These are phyloP conservation scores for Castanospermum australe DNA, from an alignment of 306 rosid species.

Conservation along the genomic window DNA sequence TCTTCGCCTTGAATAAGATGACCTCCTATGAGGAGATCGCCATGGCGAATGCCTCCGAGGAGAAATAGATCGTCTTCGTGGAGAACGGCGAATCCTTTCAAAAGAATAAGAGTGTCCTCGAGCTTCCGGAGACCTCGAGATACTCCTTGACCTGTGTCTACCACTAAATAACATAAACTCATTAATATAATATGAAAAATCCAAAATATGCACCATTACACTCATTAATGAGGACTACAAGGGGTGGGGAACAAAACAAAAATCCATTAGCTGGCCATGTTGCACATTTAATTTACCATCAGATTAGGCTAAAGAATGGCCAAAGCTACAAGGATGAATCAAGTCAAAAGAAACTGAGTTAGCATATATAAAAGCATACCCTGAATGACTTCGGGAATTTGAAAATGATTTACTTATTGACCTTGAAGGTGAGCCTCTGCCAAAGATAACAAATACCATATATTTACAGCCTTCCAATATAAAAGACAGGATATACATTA, in stretches of 20 bases:
- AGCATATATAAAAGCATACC: slow-evolving; percentile 39
- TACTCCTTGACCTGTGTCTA: slow-evolving; percentile 54
- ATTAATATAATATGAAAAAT: slow-evolving; percentile 4
- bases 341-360: slow-evolving; percentile 4
- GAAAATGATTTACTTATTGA: slow-evolving; percentile 62
- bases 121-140: slow-evolving; percentile 61
- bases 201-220: not conserved
- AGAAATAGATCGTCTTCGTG: slow-evolving; percentile 49
- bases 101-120: slow-evolving; percentile 52
- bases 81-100: slow-evolving; percentile 48
- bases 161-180: slow-evolving; percentile 34
- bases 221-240: not conserved
- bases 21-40: slow-evolving; percentile 41
- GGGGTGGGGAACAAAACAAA: not conserved
- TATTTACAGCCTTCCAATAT: slow-evolving; percentile 17
- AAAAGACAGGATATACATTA: not conserved
- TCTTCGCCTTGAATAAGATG: slow-evolving; percentile 46
- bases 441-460: slow-evolving; percentile 8
- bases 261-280: not conserved
- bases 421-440: slow-evolving; percentile 57
- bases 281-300: not conserved
- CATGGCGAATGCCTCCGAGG: slow-evolving; percentile 52
- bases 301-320: not conserved
- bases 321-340: not conserved
- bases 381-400: slow-evolving; percentile 55